phyloP scores from a whole-genome alignment of 2,329 filamentous ascomycete species.

The Penicillium griseofulvum region DNA sequence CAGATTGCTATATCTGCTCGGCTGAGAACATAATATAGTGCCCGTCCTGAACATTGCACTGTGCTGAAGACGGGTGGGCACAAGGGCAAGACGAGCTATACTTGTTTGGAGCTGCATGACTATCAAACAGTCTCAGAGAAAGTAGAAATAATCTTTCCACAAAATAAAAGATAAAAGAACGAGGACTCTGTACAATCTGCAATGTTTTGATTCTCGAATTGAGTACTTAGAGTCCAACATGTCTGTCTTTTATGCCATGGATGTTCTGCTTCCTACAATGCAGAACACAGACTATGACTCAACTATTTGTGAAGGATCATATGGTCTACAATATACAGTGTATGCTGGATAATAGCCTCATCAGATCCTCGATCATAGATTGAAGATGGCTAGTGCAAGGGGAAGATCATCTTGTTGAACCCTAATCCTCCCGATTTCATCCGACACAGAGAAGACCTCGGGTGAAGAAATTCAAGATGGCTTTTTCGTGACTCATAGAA shows the following conservation, averaged over 20 bases:
- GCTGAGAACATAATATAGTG: neutral
- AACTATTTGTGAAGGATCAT: neutral
- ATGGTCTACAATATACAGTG: slow-evolving; percentile 9
- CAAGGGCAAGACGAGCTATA: neutral
- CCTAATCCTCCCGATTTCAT: slow-evolving; percentile 8
- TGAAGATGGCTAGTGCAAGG: neutral
- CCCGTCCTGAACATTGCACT: neutral
- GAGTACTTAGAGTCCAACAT: neutral
- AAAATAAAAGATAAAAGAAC: neutral
- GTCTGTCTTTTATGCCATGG: neutral
- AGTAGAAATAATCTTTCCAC: too few relatives aligned
- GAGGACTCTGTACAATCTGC: neutral
- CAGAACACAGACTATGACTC: slow-evolving; percentile 10
- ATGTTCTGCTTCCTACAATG: slow-evolving; percentile 9
- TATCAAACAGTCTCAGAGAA: neutral
- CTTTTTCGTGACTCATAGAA: neutral
- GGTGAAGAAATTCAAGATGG: neutral
- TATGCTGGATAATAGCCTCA: slow-evolving; percentile 1
- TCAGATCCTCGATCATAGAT: neutral
- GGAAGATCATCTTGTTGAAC: neutral
- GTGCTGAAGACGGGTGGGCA: neutral
- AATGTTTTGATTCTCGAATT: neutral
- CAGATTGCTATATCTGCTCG: neutral
- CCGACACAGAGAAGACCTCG: slow-evolving; percentile 1
- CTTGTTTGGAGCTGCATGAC: neutral